A percentile compares a stretch with the other conserved stretches of the same genome.
Conservation (phyloP, 306 rosid species). For the Begonia peltatifolia region DNA sequence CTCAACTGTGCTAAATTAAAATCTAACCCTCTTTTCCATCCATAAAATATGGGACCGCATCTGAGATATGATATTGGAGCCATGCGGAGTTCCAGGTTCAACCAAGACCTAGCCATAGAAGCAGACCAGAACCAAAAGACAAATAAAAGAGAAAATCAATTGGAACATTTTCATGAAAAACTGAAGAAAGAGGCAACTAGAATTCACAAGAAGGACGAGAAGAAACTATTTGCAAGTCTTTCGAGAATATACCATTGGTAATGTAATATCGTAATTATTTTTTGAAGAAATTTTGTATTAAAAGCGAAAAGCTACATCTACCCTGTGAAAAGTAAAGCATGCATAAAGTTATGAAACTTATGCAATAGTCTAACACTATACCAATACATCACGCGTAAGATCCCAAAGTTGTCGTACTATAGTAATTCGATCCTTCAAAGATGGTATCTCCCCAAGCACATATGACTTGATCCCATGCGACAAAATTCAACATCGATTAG, state of each 20-base stretch:
- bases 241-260: no score
- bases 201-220: no score
- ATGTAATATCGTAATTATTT: no score
- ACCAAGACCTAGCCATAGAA: constrained; percentile 42
- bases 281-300: no score
- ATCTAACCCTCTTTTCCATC: constrained; percentile 76
- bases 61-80: constrained; percentile 79
- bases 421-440: constrained; percentile 73
- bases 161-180: no score
- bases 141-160: no score
- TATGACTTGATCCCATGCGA: constrained; percentile 56
- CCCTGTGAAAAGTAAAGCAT: not conserved
- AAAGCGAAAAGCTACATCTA: not conserved
- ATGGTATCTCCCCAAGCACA: constrained; percentile 93
- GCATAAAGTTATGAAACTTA: constrained; percentile 4
- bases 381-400: constrained; percentile 79
- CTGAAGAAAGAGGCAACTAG: no score
- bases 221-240: no score
- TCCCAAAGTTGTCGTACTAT: constrained; percentile 89
- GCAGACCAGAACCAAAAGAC: no score
- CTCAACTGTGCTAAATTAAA: not conserved
- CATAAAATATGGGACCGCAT: constrained; percentile 89
- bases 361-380: constrained; percentile 19
- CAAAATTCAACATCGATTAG: constrained; percentile 18
- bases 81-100: constrained; percentile 93